Conservation (phyloP, 495 filamentous ascomycete genomes). For the Aspergillus taichungensis region DNA sequence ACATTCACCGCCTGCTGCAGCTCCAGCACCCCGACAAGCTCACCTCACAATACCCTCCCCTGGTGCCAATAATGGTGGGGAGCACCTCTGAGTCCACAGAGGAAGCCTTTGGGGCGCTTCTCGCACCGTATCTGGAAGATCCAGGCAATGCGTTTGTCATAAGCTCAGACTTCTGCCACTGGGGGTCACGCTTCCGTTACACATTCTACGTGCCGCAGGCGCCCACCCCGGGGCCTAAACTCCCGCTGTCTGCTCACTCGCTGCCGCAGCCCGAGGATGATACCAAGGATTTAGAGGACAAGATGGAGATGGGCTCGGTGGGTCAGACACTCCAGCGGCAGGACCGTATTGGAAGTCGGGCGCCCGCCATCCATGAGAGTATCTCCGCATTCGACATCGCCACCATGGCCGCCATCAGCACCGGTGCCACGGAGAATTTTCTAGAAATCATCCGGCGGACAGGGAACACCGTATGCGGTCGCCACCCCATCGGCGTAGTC, state of each 20-base stretch:
- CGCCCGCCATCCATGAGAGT: slow-evolving; percentile 69
- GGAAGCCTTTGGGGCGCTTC: slow-evolving; percentile 54
- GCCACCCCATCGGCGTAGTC: slow-evolving; percentile 90
- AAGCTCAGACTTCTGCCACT: slow-evolving; percentile 94
- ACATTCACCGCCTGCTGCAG: slow-evolving; percentile 72
- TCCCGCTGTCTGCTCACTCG: slow-evolving; percentile 32
- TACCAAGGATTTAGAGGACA: slow-evolving; percentile 14
- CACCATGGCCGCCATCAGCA: slow-evolving; percentile 75
- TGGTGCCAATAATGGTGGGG: slow-evolving; percentile 89
- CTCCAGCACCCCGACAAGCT: slow-evolving; percentile 29
- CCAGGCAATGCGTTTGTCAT: slow-evolving; percentile 74
- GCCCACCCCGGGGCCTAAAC: slow-evolving; percentile 28
- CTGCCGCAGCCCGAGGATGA: slow-evolving; percentile 33
- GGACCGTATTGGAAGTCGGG: slow-evolving; percentile 27
- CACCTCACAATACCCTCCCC: slow-evolving; percentile 51
- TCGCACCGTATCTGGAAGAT: slow-evolving; percentile 75
- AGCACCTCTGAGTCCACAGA: slow-evolving; percentile 58
- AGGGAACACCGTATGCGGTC: slow-evolving; percentile 87
- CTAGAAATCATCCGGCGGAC: slow-evolving; percentile 59
- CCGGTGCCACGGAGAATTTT: slow-evolving; percentile 61
- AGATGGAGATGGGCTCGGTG: slow-evolving; percentile 20
- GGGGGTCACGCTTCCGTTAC: slow-evolving; percentile 82
- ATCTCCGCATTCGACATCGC: slow-evolving; percentile 73
- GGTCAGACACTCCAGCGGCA: slow-evolving; percentile 32
- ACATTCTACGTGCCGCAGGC: slow-evolving; percentile 62